These are phyloP conservation scores for Candida easanensis DNA, from an alignment of 805 yeast genomes.

Conservation along the genomic window DNA sequence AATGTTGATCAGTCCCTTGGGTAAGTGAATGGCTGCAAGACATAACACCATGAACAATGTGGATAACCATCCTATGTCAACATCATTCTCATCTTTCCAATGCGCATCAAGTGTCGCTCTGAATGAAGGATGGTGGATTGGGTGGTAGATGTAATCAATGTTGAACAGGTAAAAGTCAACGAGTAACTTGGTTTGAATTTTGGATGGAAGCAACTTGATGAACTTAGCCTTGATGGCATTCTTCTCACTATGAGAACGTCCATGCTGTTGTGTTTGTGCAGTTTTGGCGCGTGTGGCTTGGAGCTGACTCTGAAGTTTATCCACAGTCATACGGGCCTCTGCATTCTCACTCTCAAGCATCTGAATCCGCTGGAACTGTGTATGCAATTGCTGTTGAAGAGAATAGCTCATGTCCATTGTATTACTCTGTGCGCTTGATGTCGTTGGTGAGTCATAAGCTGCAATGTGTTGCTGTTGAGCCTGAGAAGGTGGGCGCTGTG, in stretches of 20 bases:
- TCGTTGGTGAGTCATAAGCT: background rate
- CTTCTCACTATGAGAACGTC: background rate
- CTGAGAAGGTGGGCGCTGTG: constrained; percentile 1
- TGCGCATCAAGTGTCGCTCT: constrained; percentile 16
- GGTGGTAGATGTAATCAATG: constrained; percentile 30
- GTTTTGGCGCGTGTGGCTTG: background rate
- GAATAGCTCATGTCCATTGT: constrained; percentile 4
- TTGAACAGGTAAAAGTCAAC: constrained; percentile 28
- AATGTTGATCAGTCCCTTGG: constrained; percentile 27
- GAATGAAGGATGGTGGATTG: constrained; percentile 30
- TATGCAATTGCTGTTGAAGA: constrained; percentile 17
- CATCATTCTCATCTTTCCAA: constrained; percentile 22
- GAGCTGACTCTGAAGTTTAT: constrained; percentile 13
- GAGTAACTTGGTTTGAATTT: constrained; percentile 23
- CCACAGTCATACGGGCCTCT: constrained; percentile 8
- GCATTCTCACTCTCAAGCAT: constrained; percentile 17
- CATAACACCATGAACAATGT: constrained; percentile 24
- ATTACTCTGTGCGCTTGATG: background rate
- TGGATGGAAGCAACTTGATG: constrained; percentile 24
- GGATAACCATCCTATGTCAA: constrained; percentile 26
- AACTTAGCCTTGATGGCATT: constrained; percentile 21
- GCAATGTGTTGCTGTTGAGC: background rate
- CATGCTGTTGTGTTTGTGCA: background rate
- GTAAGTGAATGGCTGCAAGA: constrained; percentile 28
- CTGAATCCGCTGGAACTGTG: constrained; percentile 16